phyloP scores from a whole-genome alignment of 345 rosid species.

The Camelina neglecta region DNA sequence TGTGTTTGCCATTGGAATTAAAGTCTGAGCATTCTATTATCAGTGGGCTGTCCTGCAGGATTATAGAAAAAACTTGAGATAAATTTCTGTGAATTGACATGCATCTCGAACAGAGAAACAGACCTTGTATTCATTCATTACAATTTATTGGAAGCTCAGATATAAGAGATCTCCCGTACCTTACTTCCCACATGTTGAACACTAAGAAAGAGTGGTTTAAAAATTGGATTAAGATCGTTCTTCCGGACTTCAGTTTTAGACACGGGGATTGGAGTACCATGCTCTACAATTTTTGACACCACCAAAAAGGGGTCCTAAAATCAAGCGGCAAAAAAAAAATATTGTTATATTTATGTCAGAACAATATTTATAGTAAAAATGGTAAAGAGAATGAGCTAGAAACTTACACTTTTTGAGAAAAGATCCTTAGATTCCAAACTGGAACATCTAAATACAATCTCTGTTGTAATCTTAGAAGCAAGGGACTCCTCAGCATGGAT shows the following conservation, averaged over 20 bases:
- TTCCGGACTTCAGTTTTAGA: slow-evolving; percentile 86
- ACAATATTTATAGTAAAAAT: slow-evolving; percentile 10
- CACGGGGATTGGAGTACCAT: slow-evolving; percentile 67
- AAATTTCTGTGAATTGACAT: slow-evolving; percentile 12
- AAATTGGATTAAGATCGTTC: slow-evolving; percentile 69
- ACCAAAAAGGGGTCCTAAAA: slow-evolving; percentile 87
- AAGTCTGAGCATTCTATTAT: slow-evolving; percentile 47
- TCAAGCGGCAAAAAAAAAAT: slow-evolving; percentile 25
- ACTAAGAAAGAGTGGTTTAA: slow-evolving; percentile 78
- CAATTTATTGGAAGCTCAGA: slow-evolving; percentile 12
- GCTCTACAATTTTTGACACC: slow-evolving; percentile 73
- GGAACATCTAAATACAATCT: slow-evolving; percentile 76
- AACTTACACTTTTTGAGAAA: slow-evolving; percentile 83
- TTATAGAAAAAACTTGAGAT: neutral
- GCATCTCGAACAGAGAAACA: slow-evolving; percentile 20
- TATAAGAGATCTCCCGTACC: slow-evolving; percentile 52
- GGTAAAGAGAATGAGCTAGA: slow-evolving; percentile 26
- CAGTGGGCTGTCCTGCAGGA: slow-evolving; percentile 46
- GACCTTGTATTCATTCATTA: neutral
- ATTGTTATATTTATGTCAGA: slow-evolving; percentile 19
- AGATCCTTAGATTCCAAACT: slow-evolving; percentile 82
- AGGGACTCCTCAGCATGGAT: slow-evolving; percentile 89
- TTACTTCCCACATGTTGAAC: slow-evolving; percentile 90
- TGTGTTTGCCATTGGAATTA: slow-evolving; percentile 45
- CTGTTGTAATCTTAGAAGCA: slow-evolving; percentile 68